phyloP scores from a whole-genome alignment of 768 basidiomycete species.

The Xanthoconium purpureum region DNA sequence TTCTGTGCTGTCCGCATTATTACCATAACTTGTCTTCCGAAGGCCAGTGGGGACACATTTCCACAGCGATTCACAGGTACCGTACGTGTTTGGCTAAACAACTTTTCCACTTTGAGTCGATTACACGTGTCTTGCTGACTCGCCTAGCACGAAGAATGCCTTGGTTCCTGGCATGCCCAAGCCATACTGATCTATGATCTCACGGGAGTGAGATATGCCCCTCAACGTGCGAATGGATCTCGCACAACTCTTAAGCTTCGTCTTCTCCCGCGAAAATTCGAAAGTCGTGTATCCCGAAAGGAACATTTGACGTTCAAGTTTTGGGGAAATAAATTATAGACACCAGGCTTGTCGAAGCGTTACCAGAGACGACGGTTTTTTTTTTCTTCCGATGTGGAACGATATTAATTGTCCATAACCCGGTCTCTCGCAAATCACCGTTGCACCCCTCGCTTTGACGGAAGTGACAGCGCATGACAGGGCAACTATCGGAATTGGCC shows the following conservation, averaged over 20 bases:
- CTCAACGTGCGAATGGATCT: constrained; percentile 23
- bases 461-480: neutral
- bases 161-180: no score
- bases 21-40: neutral
- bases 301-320: neutral
- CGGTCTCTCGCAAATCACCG: neutral
- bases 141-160: no score
- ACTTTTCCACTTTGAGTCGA: no score
- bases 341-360: neutral
- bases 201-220: no score
- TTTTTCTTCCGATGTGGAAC: neutral
- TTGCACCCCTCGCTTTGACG: neutral
- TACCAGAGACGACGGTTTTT: neutral
- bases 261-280: constrained; percentile 31
- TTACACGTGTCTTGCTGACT: no score
- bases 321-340: neutral
- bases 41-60: neutral
- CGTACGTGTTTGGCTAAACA: no score
- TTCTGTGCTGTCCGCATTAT: constrained; percentile 1
- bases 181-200: no score
- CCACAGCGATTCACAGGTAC: no score
- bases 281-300: neutral
- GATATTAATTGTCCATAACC: neutral
- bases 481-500: neutral
- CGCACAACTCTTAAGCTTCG: neutral